A percentile compares a stretch with the other conserved stretches of the same genome.
Evolutionary conservation across 768 basidiomycete genomes (phyloP).

Genomic region (Filobasidium floriforme): DNA sequence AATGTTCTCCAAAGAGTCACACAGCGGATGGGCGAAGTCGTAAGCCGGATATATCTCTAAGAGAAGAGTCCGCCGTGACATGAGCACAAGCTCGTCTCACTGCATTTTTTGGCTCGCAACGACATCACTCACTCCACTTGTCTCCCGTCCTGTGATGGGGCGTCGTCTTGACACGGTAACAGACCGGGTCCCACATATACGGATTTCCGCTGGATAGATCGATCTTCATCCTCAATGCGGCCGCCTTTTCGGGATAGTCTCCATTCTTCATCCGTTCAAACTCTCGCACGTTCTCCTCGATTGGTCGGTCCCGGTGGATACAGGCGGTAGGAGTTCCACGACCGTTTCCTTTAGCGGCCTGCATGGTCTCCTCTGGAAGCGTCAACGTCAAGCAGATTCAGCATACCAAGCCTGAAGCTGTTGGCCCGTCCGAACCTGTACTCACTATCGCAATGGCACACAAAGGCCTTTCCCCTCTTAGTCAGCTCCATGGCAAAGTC

Average conservation of each 20-base stretch:
- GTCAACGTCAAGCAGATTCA: not conserved
- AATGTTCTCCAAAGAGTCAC: conserved; percentile 98
- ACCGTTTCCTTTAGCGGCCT: conserved; percentile 54
- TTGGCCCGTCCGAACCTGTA: not conserved
- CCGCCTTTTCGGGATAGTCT: conserved; percentile 81
- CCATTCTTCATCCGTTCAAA: conserved; percentile 91
- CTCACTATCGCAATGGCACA: conserved; percentile 88
- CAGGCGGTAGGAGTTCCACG: conserved; percentile 74
- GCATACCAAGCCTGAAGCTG: not conserved
- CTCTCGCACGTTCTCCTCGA: conserved; percentile 77
- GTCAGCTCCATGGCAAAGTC: conserved; percentile 82
- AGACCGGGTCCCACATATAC: conserved; percentile 98
- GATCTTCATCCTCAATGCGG: conserved; percentile 94
- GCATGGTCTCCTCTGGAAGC: conserved; percentile 19
- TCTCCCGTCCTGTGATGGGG: conserved; percentile 87
- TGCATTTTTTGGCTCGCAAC: not conserved
- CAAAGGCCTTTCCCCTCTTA: conserved; percentile 82
- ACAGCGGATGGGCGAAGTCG: conserved; percentile 96
- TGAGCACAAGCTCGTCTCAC: not conserved
- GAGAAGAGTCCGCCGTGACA: not conserved
- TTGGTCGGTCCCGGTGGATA: conserved; percentile 72
- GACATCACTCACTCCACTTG: conserved; percentile 61
- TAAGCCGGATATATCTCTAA: conserved; percentile 91
- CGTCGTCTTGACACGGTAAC: conserved; percentile 83
- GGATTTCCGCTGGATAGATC: conserved; percentile 87